These are phyloP conservation scores for Cryptococcus sp. DNA, from an alignment of 1,284 basidiomycete species.

Conservation along the genomic window DNA sequence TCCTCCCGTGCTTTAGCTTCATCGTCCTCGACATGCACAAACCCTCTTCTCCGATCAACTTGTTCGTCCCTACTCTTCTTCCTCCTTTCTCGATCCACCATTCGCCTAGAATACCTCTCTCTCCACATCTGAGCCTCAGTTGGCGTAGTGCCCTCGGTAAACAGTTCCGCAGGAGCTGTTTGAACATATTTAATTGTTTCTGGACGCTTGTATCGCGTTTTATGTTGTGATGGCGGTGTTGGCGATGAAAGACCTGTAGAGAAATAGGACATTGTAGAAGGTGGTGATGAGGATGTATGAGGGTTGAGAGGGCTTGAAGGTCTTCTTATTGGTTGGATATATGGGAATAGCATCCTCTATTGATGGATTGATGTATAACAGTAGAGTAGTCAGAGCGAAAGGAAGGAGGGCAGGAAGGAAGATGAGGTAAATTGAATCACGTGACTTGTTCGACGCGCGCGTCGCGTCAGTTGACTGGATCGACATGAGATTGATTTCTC, in stretches of 20 bases:
- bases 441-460: background rate
- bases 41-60: slow-evolving; percentile 16
- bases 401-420: background rate
- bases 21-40: slow-evolving; percentile 31
- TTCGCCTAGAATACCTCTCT: slow-evolving; percentile 28
- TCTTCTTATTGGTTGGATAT: slow-evolving; percentile 4
- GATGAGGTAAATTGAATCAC: slow-evolving; percentile 2
- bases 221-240: background rate
- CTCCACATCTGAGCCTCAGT: slow-evolving; percentile 37
- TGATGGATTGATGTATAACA: background rate
- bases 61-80: slow-evolving; percentile 20
- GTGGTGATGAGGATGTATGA: slow-evolving; percentile 18
- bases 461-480: slow-evolving; percentile 7
- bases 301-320: slow-evolving; percentile 40
- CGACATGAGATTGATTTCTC: background rate
- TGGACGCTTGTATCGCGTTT: slow-evolving; percentile 6
- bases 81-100: slow-evolving; percentile 31
- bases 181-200: background rate
- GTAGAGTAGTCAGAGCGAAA: background rate
- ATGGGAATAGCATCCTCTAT: background rate
- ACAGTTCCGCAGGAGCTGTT: slow-evolving; percentile 18
- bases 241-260: slow-evolving; percentile 4
- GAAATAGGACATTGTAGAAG: slow-evolving; percentile 18
- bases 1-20: slow-evolving; percentile 35
- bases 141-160: slow-evolving; percentile 33